Base-by-base conservation (phyloP, 192 early-diverging fungal genomes). In the Powellomyces hirtus region DNA sequence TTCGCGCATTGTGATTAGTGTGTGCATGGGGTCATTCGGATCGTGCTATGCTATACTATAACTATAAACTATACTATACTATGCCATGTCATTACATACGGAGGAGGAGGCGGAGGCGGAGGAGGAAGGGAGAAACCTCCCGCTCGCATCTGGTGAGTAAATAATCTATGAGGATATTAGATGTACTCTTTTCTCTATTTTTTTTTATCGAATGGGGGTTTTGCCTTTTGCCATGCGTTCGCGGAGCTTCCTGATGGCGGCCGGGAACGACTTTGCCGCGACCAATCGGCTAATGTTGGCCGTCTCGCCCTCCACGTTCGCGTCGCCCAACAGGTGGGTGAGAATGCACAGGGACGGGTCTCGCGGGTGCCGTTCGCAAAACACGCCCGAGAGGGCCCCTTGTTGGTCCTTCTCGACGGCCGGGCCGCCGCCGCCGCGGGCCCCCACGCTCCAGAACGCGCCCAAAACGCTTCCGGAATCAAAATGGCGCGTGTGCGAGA, bases 311-410 rank as follows among this genome's bases (percentile, higher is more conserved):
- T 27, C 53, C 53, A 34, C 31, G 13, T 13, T 8, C 3, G 53
- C 29, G 3, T 56, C 29, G 16, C 27, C 29, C 7, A 56, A 31
- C 26, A 60, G 35, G 35, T 60, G 59, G n/a, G 59, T 60, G n/a
- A 60, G 59, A 14, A 60, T 27, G 59, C 36, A 60, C 34, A n/a
- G 16, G 3, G 34, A n/a, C 11, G 31, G n/a, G 59, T 60, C 59
- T 10, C 36, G 34, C 20, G 59, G 22, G 37, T 60, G 59, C 6
- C 36, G 36, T 27, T 60, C 59, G 59, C 34, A 36, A 29, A 60
- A 60, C n/a, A 40, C 18, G 36, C 20, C 59, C 2, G 59, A 60
- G 38, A 60, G 59, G 7, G 1, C 29, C 4, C 53, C 53, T 14
- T 2, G 13, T 53, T 13, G 13, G 51, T 26, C 51, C 51, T 10